Evolutionary conservation across 1,139 yeast genomes (phyloP).

Genomic region (Blastobotrys persicus): DNA sequence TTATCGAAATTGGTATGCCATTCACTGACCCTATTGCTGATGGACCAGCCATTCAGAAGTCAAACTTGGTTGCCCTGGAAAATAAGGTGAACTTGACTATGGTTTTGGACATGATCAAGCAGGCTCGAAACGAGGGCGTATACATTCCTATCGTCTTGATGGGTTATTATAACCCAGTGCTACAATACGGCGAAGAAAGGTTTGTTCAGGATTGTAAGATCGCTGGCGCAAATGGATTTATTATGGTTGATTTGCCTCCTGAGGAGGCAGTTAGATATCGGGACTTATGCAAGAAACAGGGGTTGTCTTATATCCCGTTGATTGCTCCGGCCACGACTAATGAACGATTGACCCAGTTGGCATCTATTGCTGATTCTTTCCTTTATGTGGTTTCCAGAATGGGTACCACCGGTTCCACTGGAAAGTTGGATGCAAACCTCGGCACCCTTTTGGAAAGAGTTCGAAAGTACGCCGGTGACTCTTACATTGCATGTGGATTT

Average conservation of each 20-base stretch:
- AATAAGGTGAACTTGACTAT: constrained; percentile 74
- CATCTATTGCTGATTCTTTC: constrained; percentile 88
- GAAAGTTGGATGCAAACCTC: constrained; percentile 61
- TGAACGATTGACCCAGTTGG: constrained; percentile 73
- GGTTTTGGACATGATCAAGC: constrained; percentile 65
- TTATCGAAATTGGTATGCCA: constrained; percentile 93
- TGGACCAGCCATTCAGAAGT: constrained; percentile 92
- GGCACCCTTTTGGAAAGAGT: constrained; percentile 72
- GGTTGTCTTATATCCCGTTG: constrained; percentile 82
- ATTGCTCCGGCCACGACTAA: constrained; percentile 97
- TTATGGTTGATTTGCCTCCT: constrained; percentile 94
- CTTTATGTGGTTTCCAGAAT: constrained; percentile 93
- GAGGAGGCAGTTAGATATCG: constrained; percentile 93
- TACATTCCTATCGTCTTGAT: constrained; percentile 84
- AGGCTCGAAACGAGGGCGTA: constrained; percentile 81
- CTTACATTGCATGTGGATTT: constrained; percentile 93
- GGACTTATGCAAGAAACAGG: constrained; percentile 61
- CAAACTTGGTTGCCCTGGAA: constrained; percentile 67
- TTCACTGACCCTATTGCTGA: constrained; percentile 99
- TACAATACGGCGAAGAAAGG: constrained; percentile 84
- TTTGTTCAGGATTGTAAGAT: constrained; percentile 71
- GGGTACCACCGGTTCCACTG: constrained; percentile 95
- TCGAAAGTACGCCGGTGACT: constrained; percentile 64
- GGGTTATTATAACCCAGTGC: constrained; percentile 97
- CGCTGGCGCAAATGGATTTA: constrained; percentile 94